Percentiles rank a stretch among this genome's conserved stretches.
Evolutionary conservation across 805 yeast genomes (phyloP).

Genomic region (Barnettozyma sucrosica): DNA sequence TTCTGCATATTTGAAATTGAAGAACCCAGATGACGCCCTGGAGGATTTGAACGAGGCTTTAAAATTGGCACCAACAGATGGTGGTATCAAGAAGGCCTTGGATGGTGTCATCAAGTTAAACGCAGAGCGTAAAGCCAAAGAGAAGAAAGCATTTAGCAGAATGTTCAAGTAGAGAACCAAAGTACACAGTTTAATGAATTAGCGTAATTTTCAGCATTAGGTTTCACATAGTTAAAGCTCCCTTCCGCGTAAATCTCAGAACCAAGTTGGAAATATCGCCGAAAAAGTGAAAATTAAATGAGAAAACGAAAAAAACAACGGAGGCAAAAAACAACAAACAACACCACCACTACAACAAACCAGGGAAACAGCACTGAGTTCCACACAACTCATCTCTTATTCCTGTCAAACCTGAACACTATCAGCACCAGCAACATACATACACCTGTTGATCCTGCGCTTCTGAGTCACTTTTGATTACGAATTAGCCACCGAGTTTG

Average conservation of each 20-base stretch:
- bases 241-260: slow-evolving; percentile 8
- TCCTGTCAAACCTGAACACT: slow-evolving; percentile 9
- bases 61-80: slow-evolving; percentile 60
- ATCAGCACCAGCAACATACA: slow-evolving; percentile 4
- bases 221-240: background rate
- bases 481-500: slow-evolving; percentile 10
- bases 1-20: slow-evolving; percentile 54
- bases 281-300: slow-evolving; percentile 13
- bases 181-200: too few species aligned
- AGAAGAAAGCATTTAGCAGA: slow-evolving; percentile 69
- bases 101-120: slow-evolving; percentile 48
- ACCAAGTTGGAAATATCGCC: background rate
- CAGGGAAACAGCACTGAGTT: slow-evolving; percentile 13
- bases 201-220: slow-evolving; percentile 13
- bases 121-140: slow-evolving; percentile 54
- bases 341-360: background rate
- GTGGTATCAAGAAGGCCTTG: slow-evolving; percentile 62
- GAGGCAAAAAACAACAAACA: slow-evolving; percentile 15
- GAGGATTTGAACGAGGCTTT: slow-evolving; percentile 61
- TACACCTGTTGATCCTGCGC: slow-evolving; percentile 5
- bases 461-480: slow-evolving; percentile 10
- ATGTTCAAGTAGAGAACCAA: slow-evolving; percentile 40
- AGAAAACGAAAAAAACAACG: slow-evolving; percentile 3
- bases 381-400: slow-evolving; percentile 10
- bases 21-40: slow-evolving; percentile 68